A percentile compares a stretch with the other conserved stretches of the same genome.
Conservation (phyloP, 2,329 filamentous ascomycete genomes). For the Calonectria montana region DNA sequence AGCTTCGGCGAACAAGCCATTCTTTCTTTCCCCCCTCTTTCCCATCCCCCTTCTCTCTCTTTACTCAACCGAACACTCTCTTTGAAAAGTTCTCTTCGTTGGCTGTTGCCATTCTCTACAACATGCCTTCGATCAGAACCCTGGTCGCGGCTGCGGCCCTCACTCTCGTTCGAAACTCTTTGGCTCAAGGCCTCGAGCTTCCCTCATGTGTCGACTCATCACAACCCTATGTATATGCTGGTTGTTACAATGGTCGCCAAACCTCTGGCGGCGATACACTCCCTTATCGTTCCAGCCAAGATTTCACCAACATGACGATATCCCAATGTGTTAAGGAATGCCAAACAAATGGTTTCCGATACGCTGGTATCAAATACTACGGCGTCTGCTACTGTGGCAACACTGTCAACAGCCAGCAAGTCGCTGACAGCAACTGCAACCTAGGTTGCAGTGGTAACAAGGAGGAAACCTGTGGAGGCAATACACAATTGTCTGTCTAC, state of each 20-base stretch:
- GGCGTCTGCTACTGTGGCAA: constrained; percentile 65
- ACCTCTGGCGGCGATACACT: constrained; percentile 52
- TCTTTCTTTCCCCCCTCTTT: constrained; percentile 31
- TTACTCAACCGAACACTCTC: constrained; percentile 31
- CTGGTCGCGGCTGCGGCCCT: constrained; percentile 52
- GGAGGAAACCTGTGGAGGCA: constrained; percentile 59
- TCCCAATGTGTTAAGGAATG: constrained; percentile 61
- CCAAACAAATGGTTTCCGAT: constrained; percentile 63
- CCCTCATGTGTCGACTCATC: constrained; percentile 58
- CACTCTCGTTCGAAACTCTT: constrained; percentile 50
- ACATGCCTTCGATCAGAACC: constrained; percentile 37
- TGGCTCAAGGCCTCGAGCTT: constrained; percentile 57
- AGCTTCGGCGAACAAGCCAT: constrained; percentile 38
- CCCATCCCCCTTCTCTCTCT: constrained; percentile 5
- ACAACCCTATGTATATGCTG: constrained; percentile 60
- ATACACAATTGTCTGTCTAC: constrained; percentile 59
- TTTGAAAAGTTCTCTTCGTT: constrained; percentile 31
- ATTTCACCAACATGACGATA: constrained; percentile 56
- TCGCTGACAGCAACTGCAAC: constrained; percentile 66
- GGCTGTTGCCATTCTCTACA: constrained; percentile 18
- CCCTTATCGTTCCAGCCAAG: constrained; percentile 53
- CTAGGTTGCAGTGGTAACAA: constrained; percentile 63
- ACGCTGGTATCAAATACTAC: constrained; percentile 63
- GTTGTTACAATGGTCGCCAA: constrained; percentile 55
- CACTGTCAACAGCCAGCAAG: constrained; percentile 62